Percentiles rank a stretch among this genome's conserved stretches.
phyloP scores from a whole-genome alignment of 1,284 basidiomycete species.

The Ustilago lituana region DNA sequence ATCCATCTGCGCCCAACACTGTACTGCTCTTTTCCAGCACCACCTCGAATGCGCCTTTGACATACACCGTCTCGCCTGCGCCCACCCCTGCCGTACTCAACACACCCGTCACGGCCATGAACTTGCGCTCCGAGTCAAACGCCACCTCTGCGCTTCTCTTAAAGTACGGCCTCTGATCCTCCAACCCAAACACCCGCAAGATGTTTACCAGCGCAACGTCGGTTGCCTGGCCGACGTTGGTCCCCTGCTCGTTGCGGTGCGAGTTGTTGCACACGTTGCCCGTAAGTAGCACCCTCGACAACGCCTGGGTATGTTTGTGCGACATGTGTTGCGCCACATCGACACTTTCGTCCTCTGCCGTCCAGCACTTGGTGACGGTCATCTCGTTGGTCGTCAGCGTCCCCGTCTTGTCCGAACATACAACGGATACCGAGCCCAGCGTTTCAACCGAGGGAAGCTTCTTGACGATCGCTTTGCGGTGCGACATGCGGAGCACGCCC shows the following conservation, averaged over 20 bases:
- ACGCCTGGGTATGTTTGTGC: conserved; percentile 67
- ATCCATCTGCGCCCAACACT: conserved; percentile 85
- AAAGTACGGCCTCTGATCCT: conserved; percentile 79
- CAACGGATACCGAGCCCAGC: conserved; percentile 90
- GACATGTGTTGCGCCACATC: conserved; percentile 70
- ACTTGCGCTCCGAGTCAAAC: conserved; percentile 92
- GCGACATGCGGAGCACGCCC: conserved; percentile 91
- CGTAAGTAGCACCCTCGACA: conserved; percentile 78
- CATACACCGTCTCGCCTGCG: conserved; percentile 80
- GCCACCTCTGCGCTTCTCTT: conserved; percentile 80
- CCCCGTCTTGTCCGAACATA: conserved; percentile 98
- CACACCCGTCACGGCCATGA: conserved; percentile 84
- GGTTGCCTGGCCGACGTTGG: conserved; percentile 86
- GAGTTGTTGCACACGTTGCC: conserved; percentile 72
- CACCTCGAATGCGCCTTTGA: conserved; percentile 91
- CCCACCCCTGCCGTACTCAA: conserved; percentile 44
- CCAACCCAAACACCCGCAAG: conserved; percentile 76
- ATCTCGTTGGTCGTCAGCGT: conserved; percentile 96
- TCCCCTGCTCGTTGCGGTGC: conserved; percentile 77
- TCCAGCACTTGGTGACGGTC: conserved; percentile 87
- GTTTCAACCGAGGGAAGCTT: conserved; percentile 94
- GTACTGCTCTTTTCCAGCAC: conserved; percentile 85
- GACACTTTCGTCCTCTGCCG: conserved; percentile 80
- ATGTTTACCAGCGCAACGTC: conserved; percentile 91
- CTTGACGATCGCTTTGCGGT: conserved; percentile 94